phyloP scores from a whole-genome alignment of 495 filamentous ascomycete species.

The Penicillium samsonianum region DNA sequence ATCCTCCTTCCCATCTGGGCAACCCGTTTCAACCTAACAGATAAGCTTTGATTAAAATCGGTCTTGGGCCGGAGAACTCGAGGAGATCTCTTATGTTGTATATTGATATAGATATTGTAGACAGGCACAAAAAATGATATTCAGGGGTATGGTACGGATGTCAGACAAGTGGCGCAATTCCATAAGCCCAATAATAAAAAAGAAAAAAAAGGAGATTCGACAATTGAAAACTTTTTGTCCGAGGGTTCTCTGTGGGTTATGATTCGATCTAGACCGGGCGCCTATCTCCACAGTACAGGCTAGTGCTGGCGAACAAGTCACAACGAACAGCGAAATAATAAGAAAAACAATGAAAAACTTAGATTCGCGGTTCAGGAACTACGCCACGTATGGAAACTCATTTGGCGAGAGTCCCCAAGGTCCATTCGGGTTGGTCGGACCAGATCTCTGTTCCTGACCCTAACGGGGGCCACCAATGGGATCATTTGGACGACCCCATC shows the following conservation, averaged over 20 bases:
- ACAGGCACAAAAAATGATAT: background rate
- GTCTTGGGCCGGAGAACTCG: background rate
- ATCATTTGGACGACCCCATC: background rate
- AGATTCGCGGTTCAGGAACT: background rate
- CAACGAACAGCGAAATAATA: background rate
- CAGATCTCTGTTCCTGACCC: background rate
- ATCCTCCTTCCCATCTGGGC: constrained; percentile 2
- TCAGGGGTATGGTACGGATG: constrained; percentile 3
- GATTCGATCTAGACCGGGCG: constrained; percentile 12
- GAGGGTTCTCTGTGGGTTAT: background rate
- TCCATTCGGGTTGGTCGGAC: constrained; percentile 14
- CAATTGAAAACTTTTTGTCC: constrained; percentile 2
- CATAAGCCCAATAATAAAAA: background rate
- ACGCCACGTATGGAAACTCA: background rate
- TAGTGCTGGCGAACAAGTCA: constrained; percentile 6
- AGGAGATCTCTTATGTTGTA: background rate
- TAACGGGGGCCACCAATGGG: constrained; percentile 1
- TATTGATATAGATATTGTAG: background rate
- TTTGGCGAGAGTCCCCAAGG: background rate
- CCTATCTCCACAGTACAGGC: background rate
- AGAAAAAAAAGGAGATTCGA: background rate
- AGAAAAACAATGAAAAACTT: background rate
- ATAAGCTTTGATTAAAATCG: constrained; percentile 10
- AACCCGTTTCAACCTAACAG: constrained; percentile 5
- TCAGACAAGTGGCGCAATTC: constrained; percentile 4